Percentiles rank a stretch among this genome's conserved stretches.
Evolutionary conservation across 805 yeast species (phyloP).

Genomic region (Ogataea paraovalis): DNA sequence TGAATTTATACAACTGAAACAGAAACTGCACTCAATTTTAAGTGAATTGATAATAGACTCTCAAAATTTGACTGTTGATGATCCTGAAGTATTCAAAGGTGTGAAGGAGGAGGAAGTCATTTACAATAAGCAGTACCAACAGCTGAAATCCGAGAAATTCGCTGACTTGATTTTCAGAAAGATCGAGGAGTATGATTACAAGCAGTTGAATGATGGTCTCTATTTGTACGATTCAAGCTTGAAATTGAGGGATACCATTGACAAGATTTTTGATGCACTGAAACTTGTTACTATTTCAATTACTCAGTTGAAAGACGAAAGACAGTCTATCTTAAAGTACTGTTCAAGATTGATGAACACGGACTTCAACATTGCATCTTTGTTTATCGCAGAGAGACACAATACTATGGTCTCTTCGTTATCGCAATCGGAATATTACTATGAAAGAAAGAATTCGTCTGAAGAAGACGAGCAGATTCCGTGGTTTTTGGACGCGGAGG

Average conservation of each 20-base stretch:
- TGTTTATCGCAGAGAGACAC: constrained; percentile 45
- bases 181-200: constrained; percentile 35
- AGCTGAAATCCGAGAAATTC: constrained; percentile 44
- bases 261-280: constrained; percentile 33
- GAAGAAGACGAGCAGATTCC: constrained; percentile 45
- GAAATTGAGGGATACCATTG: constrained; percentile 36
- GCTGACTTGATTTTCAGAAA: constrained; percentile 44
- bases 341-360: constrained; percentile 77
- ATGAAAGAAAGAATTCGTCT: constrained; percentile 35
- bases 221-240: constrained; percentile 25
- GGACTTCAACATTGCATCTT: constrained; percentile 55
- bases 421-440: constrained; percentile 27
- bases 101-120: constrained; percentile 52
- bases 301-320: constrained; percentile 61
- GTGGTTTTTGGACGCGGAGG: constrained; percentile 71
- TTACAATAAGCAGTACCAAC: constrained; percentile 36
- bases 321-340: constrained; percentile 65
- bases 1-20: constrained; percentile 76
- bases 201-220: constrained; percentile 34
- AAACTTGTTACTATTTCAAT: constrained; percentile 39
- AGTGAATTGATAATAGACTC: constrained; percentile 59
- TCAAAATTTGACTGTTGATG: constrained; percentile 65
- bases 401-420: constrained; percentile 30
- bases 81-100: constrained; percentile 69
- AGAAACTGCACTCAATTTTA: constrained; percentile 59